Base-by-base conservation (phyloP, 192 early-diverging fungal species). In the Rhizophagus prolifer region DNA sequence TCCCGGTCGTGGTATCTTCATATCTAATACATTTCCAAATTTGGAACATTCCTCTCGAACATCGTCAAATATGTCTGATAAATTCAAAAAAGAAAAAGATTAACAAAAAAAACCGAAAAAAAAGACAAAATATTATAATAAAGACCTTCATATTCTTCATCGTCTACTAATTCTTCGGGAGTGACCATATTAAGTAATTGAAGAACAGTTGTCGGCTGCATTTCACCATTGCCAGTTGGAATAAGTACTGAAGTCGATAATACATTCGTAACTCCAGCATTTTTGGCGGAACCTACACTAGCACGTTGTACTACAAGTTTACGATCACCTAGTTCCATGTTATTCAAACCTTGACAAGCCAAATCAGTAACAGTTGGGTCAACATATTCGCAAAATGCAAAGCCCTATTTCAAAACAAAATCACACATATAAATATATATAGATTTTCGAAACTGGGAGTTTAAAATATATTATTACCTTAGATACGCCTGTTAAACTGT, bases 141-240 rank as follows among this genome's bases (percentile, higher is more conserved):
- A 25, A 28, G 34, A 94, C 93, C 93, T 83, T 90, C 82, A 74
- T 95, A 99, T 77, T 96, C 94, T 4, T 92, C 85, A 60, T 95
- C 91, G 79, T 97, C 88, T 26, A 85, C 83, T 31, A 99, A 87
- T 78, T 99, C 97, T 62, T 91, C 90, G 25, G 85, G 84, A 2
- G 90, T 91, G 9, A 98, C 94, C 96, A 99, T 97, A 81, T 99
- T 99, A 67, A 99, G 87, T 28, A 99, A 82, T 84, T 97, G 88
- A 34, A 99, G 73, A 26, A 99, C 88, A 21, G 79, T 82, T 3
- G 97, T 95, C 2, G 95, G 91, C 58, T 93, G 85, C 54, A 87
- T 83, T 62, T 92, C 86, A 26, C 80, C 78, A 67, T 83, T 85
- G 26, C 78, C 76, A 28, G 81, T 73, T 36, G 90, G 83, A 12